These are phyloP conservation scores for Platanthera zijinensis DNA, from an alignment of 106 monocot genomes.

Conservation along the genomic window DNA sequence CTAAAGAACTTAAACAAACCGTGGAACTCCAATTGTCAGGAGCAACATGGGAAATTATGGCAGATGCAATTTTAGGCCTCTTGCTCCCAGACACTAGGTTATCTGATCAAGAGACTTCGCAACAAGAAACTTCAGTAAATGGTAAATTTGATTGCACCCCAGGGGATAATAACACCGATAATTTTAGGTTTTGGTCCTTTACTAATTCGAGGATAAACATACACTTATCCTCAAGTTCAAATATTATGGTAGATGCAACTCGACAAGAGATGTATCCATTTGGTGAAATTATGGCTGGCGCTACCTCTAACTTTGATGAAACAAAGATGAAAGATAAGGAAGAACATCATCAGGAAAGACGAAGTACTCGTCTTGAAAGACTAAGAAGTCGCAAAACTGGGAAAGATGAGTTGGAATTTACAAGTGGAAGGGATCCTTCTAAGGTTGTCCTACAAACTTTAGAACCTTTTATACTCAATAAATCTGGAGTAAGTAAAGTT, in stretches of 20 bases:
- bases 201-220: constrained; percentile 32
- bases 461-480: constrained; percentile 60
- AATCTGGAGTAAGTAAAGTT: constrained; percentile 12
- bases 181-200: constrained; percentile 5
- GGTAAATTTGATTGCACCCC: constrained; percentile 7
- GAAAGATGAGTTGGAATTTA: constrained; percentile 71
- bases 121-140: constrained; percentile 11
- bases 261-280: constrained; percentile 8
- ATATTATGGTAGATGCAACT: constrained; percentile 16
- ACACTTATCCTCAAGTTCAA: constrained; percentile 28
- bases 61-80: constrained; percentile 46
- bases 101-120: constrained; percentile 7
- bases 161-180: constrained; percentile 7
- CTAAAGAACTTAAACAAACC: constrained; percentile 42
- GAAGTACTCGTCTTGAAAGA: constrained; percentile 87
- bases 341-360: constrained; percentile 88
- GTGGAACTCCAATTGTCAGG: constrained; percentile 43
- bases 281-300: constrained; percentile 13
- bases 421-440: constrained; percentile 42
- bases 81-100: constrained; percentile 15
- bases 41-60: constrained; percentile 61
- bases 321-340: constrained; percentile 48
- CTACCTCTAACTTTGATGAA: constrained; percentile 29
- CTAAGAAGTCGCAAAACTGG: constrained; percentile 92
- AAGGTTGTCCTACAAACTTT: constrained; percentile 62